Evolutionary conservation across 2,329 filamentous ascomycete species (phyloP), one percentile per base, ranked within the genome.

Genomic region (Colletotrichum truncatum): DNA sequence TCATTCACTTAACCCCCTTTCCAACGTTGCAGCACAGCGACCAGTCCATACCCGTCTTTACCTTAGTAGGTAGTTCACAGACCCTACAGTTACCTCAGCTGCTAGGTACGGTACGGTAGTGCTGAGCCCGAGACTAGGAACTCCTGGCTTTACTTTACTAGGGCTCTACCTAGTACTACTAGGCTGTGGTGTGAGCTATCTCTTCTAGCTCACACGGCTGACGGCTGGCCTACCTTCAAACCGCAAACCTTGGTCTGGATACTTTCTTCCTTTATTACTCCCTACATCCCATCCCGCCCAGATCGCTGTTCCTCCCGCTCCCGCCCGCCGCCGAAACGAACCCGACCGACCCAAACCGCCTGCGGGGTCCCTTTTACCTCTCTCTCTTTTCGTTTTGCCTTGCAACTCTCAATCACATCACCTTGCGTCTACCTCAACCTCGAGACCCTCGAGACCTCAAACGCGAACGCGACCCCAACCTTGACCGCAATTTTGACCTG

Each of bases 241-340:
- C 18, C 48, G 38, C 36, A 25, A 55, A 32, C 38, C 52, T 45
- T 41, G 46, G 36, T 23, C 30, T 60, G 38, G 25, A 43, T 38
- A 36, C 45, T 36, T 48, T 34, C 16, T 61, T 49, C 23, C 30
- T 48, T 52, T 55, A 57, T 38, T 54, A 46, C 56, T 55, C 57
- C 49, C 36, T 66, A 49, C 49, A 48, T 64, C 62, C 48, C 56
- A 62, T 54, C 57, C 63, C 63, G 51, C 32, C n/a, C 49, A 63
- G 57, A 66, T 66, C 62, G 63, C 63, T 66, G 63, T 51, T 66
- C 57, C 63, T 66, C 57, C 63, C 63, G 63, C 63, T 66, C 63
- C 63, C 63, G 63, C 63, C 63, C 63, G 57, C 41, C 63, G 63
- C 43, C 57, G 49, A 65, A 62, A 62, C 63, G 16, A 62, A 55